Evolutionary conservation across 2,329 filamentous ascomycete genomes (phyloP), one percentile per base, ranked within the genome.

Genomic region (Colletotrichum sublineola): DNA sequence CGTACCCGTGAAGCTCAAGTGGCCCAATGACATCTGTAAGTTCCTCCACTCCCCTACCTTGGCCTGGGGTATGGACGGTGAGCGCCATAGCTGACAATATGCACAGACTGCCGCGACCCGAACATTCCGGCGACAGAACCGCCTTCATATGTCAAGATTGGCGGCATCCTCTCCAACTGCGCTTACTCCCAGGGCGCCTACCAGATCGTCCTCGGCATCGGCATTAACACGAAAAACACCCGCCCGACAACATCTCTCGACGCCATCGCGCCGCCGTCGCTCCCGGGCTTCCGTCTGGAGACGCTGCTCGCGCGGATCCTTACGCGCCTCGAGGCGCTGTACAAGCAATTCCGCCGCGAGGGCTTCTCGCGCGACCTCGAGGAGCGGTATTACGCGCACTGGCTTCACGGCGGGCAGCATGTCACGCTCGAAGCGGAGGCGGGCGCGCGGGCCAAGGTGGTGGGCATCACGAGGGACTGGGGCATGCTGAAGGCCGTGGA

Each of bases 21-120:
- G 96, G 96, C 96, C 96, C 14, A 99, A 99, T 78, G 96, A 99
- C 79, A 94, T 99, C 67, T 96, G 90, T 91, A 82, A 81, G 87
- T 82, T 5, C 24, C 42, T 44, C 15, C 15, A 1, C 36, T 12
- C 4, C 15, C 15, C 8, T 31, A 9, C 20, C 18, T 46, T 9
- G 44, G 20, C n/a, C 36, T 12, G 2, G 14, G 3, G 6, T 38
- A 44, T n/a, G 8, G 2, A 18, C 7, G 20, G 14, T 5, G 29
- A 31, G n/a, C 5, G 9, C 58, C 18, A 14, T 20, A 15, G 46
- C 53, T 62, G 29, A 63, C 67, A 36, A 58, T 62, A 40, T 29
- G 4, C 5, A 9, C 68, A 90, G 89, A 94, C 78, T 92, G 92
- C 0, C 85, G 89, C 31, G 92, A 94, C 77, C 93, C 88, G 7